A percentile compares a stretch with the other conserved stretches of the same genome.
Evolutionary conservation across 768 basidiomycete genomes (phyloP).

Genomic region (Collybia nuda): DNA sequence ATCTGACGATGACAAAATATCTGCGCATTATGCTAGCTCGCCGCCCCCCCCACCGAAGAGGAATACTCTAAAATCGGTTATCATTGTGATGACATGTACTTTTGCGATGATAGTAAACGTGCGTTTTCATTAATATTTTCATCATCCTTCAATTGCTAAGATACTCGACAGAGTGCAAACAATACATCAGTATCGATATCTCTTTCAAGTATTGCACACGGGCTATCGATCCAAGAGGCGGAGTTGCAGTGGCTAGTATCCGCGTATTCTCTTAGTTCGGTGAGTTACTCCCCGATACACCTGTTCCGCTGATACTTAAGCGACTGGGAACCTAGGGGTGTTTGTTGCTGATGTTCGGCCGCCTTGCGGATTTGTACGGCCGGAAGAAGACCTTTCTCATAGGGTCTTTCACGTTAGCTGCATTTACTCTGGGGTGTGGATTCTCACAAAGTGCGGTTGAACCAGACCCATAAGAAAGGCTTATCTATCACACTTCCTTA

Average conservation of each 20-base stretch:
- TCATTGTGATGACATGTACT: constrained; percentile 23
- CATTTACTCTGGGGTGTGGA: constrained; percentile 63
- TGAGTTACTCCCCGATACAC: constrained; percentile 18
- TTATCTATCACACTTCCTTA: constrained; percentile 18
- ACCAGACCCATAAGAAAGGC: background rate
- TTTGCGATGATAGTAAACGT: constrained; percentile 26
- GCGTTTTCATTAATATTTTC: background rate
- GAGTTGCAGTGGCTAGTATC: constrained; percentile 68
- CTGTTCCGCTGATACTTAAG: background rate
- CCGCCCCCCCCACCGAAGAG: constrained; percentile 1
- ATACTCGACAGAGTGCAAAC: constrained; percentile 32
- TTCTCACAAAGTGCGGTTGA: constrained; percentile 50
- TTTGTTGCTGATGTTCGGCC: constrained; percentile 71
- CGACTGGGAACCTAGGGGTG: constrained; percentile 53
- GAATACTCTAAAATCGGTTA: constrained; percentile 18
- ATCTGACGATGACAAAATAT: too few species aligned
- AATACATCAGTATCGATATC: constrained; percentile 50
- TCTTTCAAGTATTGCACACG: constrained; percentile 49
- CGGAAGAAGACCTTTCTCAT: constrained; percentile 65
- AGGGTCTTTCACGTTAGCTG: constrained; percentile 54
- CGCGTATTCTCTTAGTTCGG: constrained; percentile 68
- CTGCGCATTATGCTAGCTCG: too few species aligned
- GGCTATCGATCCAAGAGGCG: constrained; percentile 46
- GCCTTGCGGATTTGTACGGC: constrained; percentile 81
- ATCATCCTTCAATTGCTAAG: background rate